Evolutionary conservation across 257 asterid species (phyloP), one percentile per base, ranked within the genome.

Genomic region (Parsonsia alboflavescens): DNA sequence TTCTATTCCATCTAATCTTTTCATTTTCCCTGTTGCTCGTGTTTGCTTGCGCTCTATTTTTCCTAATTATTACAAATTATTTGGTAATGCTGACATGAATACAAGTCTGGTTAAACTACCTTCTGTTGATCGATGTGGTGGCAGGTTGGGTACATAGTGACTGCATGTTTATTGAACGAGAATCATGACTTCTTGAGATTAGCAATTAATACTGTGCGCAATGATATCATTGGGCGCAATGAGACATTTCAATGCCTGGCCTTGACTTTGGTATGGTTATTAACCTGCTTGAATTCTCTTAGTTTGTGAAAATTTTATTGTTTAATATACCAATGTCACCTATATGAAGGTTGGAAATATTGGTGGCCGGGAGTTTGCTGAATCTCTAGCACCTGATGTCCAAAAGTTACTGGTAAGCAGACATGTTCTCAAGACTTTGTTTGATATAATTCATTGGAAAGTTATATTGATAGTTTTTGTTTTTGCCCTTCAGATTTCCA

Each of bases 171-270:
- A 82, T 96, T 96, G 83, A 96, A 96, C 28, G 99, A 96, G 91
- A 91, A 96, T 85, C 99, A 96, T 75, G 98, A 93, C 85, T 96
- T 96, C 77, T 78, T 96, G 79, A 91, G 99, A 83, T 79, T 96
- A 75, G 99, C 99, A 80, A 96, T 96, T 82, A 96, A 96, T 85
- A 80, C 97, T 4, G 97, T 96, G 68, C 96, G 98, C 79, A 96
- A 93, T 81, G 99, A 96, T 80, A 96, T 96, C 81, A 89, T 96
- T 70, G 99, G 99, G 45, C 96, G 98, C 73, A 96, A 96, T 73
- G 99, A 96, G 85, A 96, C 99, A 74, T 96, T 91, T 82, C 99
- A 96, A 83, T 96, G 99, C 79, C 96, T 96, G 50, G 98, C 99
- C n/a, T 79, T 96, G 82, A 93, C 98, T 42, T 80, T 96, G 99